These are phyloP conservation scores for Populus deltoides DNA, from an alignment of 345 rosid genomes.

Conservation along the genomic window DNA sequence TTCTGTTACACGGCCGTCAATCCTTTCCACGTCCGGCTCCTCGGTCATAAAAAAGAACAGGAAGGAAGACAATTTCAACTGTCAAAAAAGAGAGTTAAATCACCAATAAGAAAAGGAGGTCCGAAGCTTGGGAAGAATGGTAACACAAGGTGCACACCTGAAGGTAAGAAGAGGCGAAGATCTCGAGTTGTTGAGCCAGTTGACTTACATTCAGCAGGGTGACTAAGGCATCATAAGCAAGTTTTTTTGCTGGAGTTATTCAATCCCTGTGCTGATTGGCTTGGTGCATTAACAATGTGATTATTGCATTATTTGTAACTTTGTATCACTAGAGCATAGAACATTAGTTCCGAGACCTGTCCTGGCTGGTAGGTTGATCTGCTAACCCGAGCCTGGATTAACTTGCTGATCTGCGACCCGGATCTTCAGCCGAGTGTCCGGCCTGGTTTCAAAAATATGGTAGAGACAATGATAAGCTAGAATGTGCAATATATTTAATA, in stretches of 20 bases:
- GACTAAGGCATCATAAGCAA: conserved; percentile 1
- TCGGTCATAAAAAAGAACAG: conserved; percentile 28
- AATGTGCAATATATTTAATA: conserved; percentile 3
- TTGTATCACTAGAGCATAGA: background rate
- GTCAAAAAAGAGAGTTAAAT: conserved; percentile 57
- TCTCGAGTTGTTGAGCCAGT: conserved; percentile 40
- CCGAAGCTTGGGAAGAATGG: conserved; percentile 45
- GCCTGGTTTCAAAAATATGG: no score
- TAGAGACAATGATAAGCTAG: background rate
- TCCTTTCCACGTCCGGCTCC: conserved; percentile 68
- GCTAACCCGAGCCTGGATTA: no score
- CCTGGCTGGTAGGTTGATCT: no score
- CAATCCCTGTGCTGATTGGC: conserved; percentile 2
- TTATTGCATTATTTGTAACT: background rate
- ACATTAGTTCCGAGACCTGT: no score
- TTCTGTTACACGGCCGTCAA: conserved; percentile 65
- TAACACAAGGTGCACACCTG: conserved; percentile 56
- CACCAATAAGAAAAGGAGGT: conserved; percentile 38
- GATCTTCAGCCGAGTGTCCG: no score
- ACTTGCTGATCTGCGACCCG: no score
- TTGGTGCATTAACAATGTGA: background rate
- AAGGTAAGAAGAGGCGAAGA: conserved; percentile 67
- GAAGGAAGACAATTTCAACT: conserved; percentile 24
- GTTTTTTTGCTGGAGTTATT: background rate
- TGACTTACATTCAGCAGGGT: conserved; percentile 38